phyloP scores from a whole-genome alignment of 192 early-diverging fungal species.

The Phlyctochytrium bullatum region DNA sequence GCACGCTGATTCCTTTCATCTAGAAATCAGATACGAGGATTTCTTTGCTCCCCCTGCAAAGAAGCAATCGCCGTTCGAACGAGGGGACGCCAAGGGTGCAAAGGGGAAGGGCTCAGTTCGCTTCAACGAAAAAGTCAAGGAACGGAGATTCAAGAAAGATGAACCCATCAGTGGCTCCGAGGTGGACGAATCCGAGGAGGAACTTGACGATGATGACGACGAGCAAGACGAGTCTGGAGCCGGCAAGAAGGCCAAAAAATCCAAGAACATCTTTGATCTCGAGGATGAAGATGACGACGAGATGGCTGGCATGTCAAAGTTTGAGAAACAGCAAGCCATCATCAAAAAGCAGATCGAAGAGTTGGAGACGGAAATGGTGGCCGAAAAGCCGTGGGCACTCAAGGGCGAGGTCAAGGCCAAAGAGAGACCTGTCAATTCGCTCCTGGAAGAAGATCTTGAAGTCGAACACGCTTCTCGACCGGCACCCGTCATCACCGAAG shows the following conservation, averaged over 20 bases:
- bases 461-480: conserved; percentile 90
- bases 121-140: conserved; percentile 25
- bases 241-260: conserved; percentile 35
- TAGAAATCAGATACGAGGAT: conserved; percentile 79
- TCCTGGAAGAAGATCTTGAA: conserved; percentile 91
- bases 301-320: conserved; percentile 57
- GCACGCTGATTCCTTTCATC: background rate
- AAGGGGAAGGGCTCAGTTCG: conserved; percentile 30
- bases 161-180: conserved; percentile 14
- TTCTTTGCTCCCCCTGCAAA: conserved; percentile 73
- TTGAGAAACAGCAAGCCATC: conserved; percentile 73
- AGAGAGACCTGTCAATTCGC: conserved; percentile 85
- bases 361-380: conserved; percentile 85
- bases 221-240: conserved; percentile 43
- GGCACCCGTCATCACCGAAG: conserved; percentile 91
- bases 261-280: conserved; percentile 55
- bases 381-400: conserved; percentile 84
- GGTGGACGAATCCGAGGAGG: conserved; percentile 36
- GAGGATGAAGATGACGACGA: conserved; percentile 55
- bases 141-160: conserved; percentile 17
- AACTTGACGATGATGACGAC: conserved; percentile 38
- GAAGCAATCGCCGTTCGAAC: conserved; percentile 21
- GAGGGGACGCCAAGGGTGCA: background rate
- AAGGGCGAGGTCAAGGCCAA: conserved; percentile 79
- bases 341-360: conserved; percentile 70